Evolutionary conservation across 192 early-diverging fungal genomes (phyloP).

Genomic region (Umbelopsis sp.): DNA sequence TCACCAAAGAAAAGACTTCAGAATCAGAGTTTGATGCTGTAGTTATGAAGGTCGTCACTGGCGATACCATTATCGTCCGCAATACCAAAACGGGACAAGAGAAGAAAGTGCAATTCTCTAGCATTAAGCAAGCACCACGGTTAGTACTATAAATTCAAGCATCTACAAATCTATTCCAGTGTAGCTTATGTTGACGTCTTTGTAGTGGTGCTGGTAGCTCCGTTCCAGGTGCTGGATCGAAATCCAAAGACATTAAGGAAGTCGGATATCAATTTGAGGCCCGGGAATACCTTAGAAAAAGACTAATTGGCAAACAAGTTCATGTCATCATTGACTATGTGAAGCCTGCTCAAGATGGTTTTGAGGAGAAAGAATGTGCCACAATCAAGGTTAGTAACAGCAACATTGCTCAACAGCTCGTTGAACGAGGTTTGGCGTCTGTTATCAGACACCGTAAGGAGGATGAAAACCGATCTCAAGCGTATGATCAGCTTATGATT

Average conservation of each 20-base stretch:
- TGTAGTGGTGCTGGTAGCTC: conserved; percentile 25
- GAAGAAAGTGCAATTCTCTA: conserved; percentile 47
- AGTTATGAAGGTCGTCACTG: conserved; percentile 56
- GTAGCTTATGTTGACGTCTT: neutral
- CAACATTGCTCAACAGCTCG: conserved; percentile 63
- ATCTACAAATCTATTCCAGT: neutral
- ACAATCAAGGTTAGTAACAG: conserved; percentile 70
- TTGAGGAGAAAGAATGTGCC: conserved; percentile 86
- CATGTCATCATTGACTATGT: conserved; percentile 78
- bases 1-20: conserved; percentile 48
- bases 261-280: conserved; percentile 87
- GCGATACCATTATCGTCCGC: conserved; percentile 57
- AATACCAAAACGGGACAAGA: conserved; percentile 39
- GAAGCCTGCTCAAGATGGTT: conserved; percentile 86
- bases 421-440: conserved; percentile 71
- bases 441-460: conserved; percentile 84
- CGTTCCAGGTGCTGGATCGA: conserved; percentile 45
- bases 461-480: conserved; percentile 83
- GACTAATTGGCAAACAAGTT: conserved; percentile 85
- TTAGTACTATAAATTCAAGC: neutral
- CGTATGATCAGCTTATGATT: conserved; percentile 82
- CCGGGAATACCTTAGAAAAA: conserved; percentile 85
- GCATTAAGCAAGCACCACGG: conserved; percentile 43
- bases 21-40: conserved; percentile 58
- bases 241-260: conserved; percentile 71